These are phyloP conservation scores for Phlyctochytrium planicorne DNA, from an alignment of 192 early-diverging fungal genomes.

Conservation along the genomic window DNA sequence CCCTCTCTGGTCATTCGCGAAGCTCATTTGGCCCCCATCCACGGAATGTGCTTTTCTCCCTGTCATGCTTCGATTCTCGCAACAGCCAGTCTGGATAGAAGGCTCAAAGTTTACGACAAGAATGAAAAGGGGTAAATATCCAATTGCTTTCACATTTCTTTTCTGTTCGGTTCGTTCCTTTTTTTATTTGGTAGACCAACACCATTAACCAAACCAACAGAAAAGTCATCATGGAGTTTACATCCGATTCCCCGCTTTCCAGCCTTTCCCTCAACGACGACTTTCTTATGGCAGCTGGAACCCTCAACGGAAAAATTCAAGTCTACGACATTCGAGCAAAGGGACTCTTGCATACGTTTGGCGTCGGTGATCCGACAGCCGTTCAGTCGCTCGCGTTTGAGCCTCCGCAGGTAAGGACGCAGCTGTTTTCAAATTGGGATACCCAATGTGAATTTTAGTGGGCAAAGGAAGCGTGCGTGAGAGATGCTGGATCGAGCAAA, in stretches of 20 bases:
- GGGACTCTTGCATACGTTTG: conserved; percentile 11
- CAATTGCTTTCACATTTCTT: no score
- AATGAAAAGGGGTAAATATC: conserved; percentile 14
- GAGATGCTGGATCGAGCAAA: conserved; percentile 25
- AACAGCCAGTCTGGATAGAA: conserved; percentile 34
- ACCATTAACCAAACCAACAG: conserved; percentile 7
- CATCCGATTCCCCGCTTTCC: conserved; percentile 29
- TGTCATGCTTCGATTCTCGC: conserved; percentile 35
- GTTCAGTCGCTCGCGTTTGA: conserved; percentile 31
- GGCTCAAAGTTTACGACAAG: conserved; percentile 32
- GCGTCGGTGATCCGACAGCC: not conserved
- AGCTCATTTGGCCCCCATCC: conserved; percentile 35
- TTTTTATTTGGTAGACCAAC: conserved; percentile 3
- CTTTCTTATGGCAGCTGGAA: conserved; percentile 37
- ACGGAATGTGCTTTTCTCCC: conserved; percentile 32
- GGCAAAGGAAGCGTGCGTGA: conserved; percentile 25
- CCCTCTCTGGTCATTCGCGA: conserved; percentile 21
- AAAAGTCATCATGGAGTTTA: conserved; percentile 23
- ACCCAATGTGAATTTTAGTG: conserved; percentile 5
- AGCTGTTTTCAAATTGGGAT: not conserved
- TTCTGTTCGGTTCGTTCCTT: not conserved
- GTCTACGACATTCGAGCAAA: conserved; percentile 36
- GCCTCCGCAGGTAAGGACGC: conserved; percentile 35
- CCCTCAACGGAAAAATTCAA: conserved; percentile 19
- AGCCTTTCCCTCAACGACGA: conserved; percentile 37